Evolutionary conservation across 805 yeast genomes (phyloP).

Genomic region (Clavispora asparagi): DNA sequence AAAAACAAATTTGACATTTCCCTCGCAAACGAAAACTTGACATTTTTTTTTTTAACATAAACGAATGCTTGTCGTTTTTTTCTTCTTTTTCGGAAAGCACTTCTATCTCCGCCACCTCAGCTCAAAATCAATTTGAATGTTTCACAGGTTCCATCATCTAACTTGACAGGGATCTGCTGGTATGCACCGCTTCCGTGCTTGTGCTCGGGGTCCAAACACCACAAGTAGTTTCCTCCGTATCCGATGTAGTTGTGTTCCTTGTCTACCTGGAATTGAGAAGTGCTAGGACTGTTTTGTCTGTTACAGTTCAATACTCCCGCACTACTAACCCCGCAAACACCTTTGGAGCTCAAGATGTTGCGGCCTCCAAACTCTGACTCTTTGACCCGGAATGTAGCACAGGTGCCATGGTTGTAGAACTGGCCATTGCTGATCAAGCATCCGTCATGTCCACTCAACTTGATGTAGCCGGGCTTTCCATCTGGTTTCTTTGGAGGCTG

Average conservation of each 20-base stretch:
- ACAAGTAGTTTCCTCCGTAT: constrained; percentile 56
- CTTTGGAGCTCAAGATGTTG: constrained; percentile 62
- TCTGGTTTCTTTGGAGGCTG: constrained; percentile 12
- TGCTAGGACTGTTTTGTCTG: constrained; percentile 5
- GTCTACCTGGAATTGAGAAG: constrained; percentile 57
- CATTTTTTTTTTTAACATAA: too few relatives aligned
- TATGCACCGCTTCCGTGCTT: constrained; percentile 24
- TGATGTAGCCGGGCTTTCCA: constrained; percentile 32
- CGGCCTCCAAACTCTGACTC: constrained; percentile 71
- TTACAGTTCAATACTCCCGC: constrained; percentile 12
- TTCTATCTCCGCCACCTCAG: neutral
- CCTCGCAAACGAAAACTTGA: too few relatives aligned
- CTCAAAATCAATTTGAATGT: constrained; percentile 9
- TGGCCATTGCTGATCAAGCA: constrained; percentile 83
- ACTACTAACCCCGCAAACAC: constrained; percentile 52
- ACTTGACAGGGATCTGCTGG: constrained; percentile 44
- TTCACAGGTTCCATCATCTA: constrained; percentile 27
- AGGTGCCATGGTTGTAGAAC: constrained; percentile 78
- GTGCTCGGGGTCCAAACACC: constrained; percentile 52
- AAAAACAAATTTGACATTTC: too few relatives aligned
- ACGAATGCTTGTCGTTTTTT: too few relatives aligned
- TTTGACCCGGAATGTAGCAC: constrained; percentile 65
- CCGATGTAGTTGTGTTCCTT: constrained; percentile 41
- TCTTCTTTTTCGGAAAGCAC: too few relatives aligned
- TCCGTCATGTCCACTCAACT: constrained; percentile 51